Conservation (phyloP, 352 stramenopile genomes). For the Globisporangium irregulare region DNA sequence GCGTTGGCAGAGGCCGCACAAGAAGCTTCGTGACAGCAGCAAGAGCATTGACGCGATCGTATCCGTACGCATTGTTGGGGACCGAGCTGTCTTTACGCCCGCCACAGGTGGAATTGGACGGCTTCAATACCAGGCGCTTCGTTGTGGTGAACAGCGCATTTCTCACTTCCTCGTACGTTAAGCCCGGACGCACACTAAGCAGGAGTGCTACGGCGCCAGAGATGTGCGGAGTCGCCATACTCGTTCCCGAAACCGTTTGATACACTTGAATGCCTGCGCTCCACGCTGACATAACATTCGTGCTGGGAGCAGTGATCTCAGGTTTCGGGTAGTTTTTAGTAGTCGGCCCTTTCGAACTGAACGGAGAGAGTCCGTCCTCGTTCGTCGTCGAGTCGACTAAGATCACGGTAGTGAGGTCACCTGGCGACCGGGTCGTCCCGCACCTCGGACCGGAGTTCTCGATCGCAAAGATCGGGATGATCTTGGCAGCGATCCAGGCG, state of each 20-base stretch:
- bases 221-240: not conserved
- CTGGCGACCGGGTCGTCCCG: constrained; percentile 11
- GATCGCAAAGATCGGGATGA: constrained; percentile 22
- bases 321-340: not conserved
- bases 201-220: not conserved
- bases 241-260: not conserved
- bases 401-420: constrained; percentile 18
- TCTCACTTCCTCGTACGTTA: not conserved
- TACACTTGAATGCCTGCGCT: not conserved
- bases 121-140: not conserved
- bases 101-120: not conserved
- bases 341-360: not conserved
- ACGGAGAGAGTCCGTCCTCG: not conserved
- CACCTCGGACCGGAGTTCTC: constrained; percentile 20
- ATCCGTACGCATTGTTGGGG: not conserved
- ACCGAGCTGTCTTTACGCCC: not conserved
- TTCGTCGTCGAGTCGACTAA: constrained; percentile 17
- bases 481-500: constrained; percentile 12
- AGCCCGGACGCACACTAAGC: not conserved
- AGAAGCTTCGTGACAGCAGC: not conserved
- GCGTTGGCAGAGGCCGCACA: not conserved
- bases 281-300: not conserved
- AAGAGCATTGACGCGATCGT: not conserved
- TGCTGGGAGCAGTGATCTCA: not conserved
- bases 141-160: not conserved